A percentile compares a stretch with the other conserved stretches of the same genome.
Conservation (phyloP, 805 yeast genomes). For the Saccharomycodes ludwigii region DNA sequence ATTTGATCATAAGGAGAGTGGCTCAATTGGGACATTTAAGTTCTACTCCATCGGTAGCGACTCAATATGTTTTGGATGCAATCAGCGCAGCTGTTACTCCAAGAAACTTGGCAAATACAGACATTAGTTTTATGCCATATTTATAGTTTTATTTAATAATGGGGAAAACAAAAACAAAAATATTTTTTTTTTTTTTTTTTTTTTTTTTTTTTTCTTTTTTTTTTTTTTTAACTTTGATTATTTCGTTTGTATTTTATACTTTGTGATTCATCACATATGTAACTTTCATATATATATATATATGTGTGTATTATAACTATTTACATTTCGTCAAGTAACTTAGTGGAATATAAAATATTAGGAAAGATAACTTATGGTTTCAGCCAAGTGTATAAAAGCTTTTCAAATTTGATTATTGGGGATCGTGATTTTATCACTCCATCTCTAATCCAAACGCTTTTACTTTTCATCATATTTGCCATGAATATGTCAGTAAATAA, state of each 20-base stretch:
- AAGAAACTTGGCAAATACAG: slow-evolving; percentile 81
- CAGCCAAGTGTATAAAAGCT: no score
- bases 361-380: not conserved
- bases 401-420: no score
- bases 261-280: not conserved
- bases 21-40: slow-evolving; percentile 57
- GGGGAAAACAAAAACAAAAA: no score
- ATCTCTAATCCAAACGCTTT: slow-evolving; percentile 69
- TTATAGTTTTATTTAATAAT: slow-evolving; percentile 35
- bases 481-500: slow-evolving; percentile 82
- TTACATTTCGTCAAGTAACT: not conserved
- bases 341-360: slow-evolving; percentile 1
- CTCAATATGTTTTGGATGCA: slow-evolving; percentile 81
- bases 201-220: slow-evolving; percentile 21
- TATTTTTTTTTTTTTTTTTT: slow-evolving; percentile 22
- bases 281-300: slow-evolving; percentile 3
- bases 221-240: not conserved
- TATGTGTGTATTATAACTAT: not conserved
- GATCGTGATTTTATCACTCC: slow-evolving; percentile 46
- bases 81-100: slow-evolving; percentile 94
- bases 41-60: slow-evolving; percentile 49
- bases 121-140: slow-evolving; percentile 92
- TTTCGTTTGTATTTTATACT: not conserved
- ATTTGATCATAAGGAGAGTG: slow-evolving; percentile 67
- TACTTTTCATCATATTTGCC: slow-evolving; percentile 89